phyloP scores from a whole-genome alignment of 306 rosid species.

The Quercus gilva region DNA sequence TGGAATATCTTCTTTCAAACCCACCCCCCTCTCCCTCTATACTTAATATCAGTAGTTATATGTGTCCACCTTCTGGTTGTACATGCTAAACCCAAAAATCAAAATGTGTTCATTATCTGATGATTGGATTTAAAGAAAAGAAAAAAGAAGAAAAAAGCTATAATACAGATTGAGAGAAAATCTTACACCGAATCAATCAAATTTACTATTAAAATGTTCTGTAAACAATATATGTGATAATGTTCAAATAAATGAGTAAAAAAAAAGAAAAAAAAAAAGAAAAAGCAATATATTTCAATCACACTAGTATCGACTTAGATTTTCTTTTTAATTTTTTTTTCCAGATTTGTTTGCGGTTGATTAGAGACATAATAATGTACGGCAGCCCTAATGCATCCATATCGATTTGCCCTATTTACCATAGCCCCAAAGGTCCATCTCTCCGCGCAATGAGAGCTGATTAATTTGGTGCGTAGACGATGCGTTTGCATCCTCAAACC shows the following conservation, averaged over 20 bases:
- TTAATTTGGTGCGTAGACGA: constrained; percentile 48
- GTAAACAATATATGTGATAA: neutral
- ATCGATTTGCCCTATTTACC: constrained; percentile 36
- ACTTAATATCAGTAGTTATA: no score
- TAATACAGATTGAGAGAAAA: no score
- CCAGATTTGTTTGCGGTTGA: no score
- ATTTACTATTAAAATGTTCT: neutral
- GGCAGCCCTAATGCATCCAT: neutral
- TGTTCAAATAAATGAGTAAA: neutral
- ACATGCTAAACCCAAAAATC: no score
- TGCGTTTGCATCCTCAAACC: constrained; percentile 49
- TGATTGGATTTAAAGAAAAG: neutral
- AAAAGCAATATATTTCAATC: neutral
- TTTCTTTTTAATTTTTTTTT: no score
- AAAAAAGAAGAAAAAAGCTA: neutral
- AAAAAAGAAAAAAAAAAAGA: neutral
- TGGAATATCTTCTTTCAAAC: no score
- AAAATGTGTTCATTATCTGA: no score
- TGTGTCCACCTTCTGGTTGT: no score
- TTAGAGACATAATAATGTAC: no score
- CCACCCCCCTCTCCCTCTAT: no score
- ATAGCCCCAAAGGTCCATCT: constrained; percentile 88
- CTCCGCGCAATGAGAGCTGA: constrained; percentile 71
- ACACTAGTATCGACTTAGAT: neutral
- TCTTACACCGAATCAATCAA: neutral